Evolutionary conservation across 2,329 filamentous ascomycete genomes (phyloP), one percentile per base, ranked within the genome.

Genomic region (Exserohilum rostratum): DNA sequence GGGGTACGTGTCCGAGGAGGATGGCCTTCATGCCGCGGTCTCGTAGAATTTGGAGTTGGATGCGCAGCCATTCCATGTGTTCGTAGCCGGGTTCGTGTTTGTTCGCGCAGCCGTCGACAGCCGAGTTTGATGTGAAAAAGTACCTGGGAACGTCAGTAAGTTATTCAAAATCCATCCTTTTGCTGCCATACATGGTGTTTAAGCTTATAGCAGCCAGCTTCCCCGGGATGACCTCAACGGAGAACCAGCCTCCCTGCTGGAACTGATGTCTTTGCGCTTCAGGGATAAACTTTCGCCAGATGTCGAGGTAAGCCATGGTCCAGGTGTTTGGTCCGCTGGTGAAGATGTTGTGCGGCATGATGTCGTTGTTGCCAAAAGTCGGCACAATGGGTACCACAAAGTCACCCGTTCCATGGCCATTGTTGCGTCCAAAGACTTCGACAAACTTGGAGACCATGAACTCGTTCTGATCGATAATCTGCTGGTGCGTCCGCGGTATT

Each of bases 351-450:
- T 99, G 95, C 1, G 95, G 95, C 56, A 97, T 85, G 54, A 99
- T 93, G 70, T 99, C 95, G 76, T 99, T 99, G 79, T 99, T 99
- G 57, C 95, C 95, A 64, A 97, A 88, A 0, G 88, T 97, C 0
- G 95, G 93, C 17, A 99, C 82, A 27, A 98, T 85, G 3, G 95
- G 93, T 3, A 98, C 83, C 11, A 82, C 76, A 54, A 92, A 83
- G 53, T 85, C 84, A 57, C 78, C 70, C 33, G 75, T 73, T 54
- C 80, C 74, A 45, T 60, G 56, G 17, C 78, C 71, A 61, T 83
- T 77, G 66, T 44, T 48, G 17, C 60, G 57, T 18, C 83, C 82
- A 69, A 97, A 96, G 9, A 90, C 82, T 17, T 92, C 84, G 42
- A 83, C 77, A 74, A 98, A 91, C 73, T 91, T 91, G 65, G 87